Evolutionary conservation across 2,329 filamentous ascomycete species (phyloP).

Genomic region (Fusarium papillatum): DNA sequence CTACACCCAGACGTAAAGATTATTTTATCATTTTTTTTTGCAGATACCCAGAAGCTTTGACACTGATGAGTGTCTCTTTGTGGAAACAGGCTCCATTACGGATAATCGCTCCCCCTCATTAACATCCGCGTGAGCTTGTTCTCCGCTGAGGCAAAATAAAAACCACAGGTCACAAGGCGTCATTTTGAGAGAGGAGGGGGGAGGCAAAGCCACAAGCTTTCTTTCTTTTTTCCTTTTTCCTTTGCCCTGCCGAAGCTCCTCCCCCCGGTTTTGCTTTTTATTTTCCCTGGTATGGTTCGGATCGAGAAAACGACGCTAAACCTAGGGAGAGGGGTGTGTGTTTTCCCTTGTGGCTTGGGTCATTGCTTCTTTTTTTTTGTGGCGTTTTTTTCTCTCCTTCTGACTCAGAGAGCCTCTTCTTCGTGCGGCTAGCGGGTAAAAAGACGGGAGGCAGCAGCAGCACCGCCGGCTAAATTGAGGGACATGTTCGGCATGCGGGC

Average conservation of each 20-base stretch:
- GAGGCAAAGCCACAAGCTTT: background rate
- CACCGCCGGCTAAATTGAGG: constrained; percentile 26
- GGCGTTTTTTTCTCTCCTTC: constrained; percentile 8
- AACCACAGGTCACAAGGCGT: constrained; percentile 26
- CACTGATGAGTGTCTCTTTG: background rate
- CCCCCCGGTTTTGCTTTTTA: constrained; percentile 20
- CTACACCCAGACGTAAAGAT: no score
- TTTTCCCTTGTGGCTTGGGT: background rate
- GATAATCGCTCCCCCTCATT: constrained; percentile 10
- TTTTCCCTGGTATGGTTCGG: background rate
- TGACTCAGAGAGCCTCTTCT: constrained; percentile 27
- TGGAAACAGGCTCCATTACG: constrained; percentile 7
- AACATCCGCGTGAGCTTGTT: constrained; percentile 12
- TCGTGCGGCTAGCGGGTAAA: constrained; percentile 11
- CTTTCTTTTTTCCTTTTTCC: background rate
- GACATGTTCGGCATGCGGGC: constrained; percentile 1
- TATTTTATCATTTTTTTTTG: background rate
- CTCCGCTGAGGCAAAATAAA: constrained; percentile 5
- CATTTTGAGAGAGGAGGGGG: background rate
- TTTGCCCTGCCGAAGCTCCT: background rate
- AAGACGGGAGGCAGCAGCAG: background rate
- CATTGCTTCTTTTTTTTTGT: background rate
- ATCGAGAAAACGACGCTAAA: constrained; percentile 34
- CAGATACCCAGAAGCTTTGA: constrained; percentile 17
- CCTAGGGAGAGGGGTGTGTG: background rate